phyloP scores from a whole-genome alignment of 768 basidiomycete genomes.

The Xerocomellus dryophilus region DNA sequence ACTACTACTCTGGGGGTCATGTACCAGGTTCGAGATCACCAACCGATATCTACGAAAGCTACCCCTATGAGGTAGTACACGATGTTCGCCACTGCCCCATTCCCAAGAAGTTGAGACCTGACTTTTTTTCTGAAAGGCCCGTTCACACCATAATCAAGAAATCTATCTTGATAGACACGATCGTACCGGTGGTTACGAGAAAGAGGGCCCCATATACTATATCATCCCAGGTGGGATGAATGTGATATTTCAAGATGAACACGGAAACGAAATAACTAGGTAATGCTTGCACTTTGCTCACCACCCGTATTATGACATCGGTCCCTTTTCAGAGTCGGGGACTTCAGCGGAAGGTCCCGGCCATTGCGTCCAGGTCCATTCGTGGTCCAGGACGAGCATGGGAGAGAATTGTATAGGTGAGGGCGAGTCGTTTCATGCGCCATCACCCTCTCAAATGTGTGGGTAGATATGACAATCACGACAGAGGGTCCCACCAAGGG shows the following conservation, averaged over 20 bases:
- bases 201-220: constrained; percentile 45
- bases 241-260: constrained; percentile 65
- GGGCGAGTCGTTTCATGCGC: neutral
- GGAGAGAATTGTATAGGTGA: constrained; percentile 57
- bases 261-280: constrained; percentile 64
- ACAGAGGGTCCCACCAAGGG: constrained; percentile 23
- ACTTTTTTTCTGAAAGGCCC: constrained; percentile 17
- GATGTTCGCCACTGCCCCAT: constrained; percentile 7
- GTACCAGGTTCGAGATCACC: constrained; percentile 21
- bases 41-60: constrained; percentile 31
- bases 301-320: neutral
- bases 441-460: constrained; percentile 1
- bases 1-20: constrained; percentile 18
- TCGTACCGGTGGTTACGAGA: constrained; percentile 16
- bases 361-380: constrained; percentile 40
- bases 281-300: constrained; percentile 20
- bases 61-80: constrained; percentile 17
- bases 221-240: constrained; percentile 64
- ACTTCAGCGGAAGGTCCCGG: constrained; percentile 38
- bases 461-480: constrained; percentile 27
- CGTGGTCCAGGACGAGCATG: constrained; percentile 58
- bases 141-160: constrained; percentile 28
- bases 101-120: neutral
- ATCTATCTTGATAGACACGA: constrained; percentile 22
- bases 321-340: constrained; percentile 44